Evolutionary conservation across 139 green algal genomes (phyloP).

Genomic region (Medakamo hakoo): DNA sequence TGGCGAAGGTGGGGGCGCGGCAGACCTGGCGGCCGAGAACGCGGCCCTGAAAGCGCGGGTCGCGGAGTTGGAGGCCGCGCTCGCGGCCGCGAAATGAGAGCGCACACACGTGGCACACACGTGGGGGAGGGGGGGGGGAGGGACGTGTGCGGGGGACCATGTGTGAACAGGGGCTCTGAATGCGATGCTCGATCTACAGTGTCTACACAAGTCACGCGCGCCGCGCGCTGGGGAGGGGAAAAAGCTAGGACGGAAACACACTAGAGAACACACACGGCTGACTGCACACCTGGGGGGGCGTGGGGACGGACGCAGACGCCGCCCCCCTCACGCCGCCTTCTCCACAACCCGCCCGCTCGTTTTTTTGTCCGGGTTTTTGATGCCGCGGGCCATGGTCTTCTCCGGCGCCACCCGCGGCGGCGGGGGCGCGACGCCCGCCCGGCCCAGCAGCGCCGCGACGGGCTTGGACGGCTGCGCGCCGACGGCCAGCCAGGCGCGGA

Average conservation of each 20-base stretch:
- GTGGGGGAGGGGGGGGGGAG: not conserved
- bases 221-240: too few relatives aligned
- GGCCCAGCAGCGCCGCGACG: constrained; percentile 47
- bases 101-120: too few relatives aligned
- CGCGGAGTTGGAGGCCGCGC: constrained; percentile 7
- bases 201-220: too few relatives aligned
- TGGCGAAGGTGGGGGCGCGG: too few relatives aligned
- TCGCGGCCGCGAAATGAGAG: constrained; percentile 3
- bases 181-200: too few relatives aligned
- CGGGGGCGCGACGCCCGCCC: constrained; percentile 47
- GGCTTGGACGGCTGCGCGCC: constrained; percentile 59
- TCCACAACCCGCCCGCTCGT: too few relatives aligned
- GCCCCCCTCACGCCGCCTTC: not conserved
- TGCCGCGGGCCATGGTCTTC: constrained; percentile 5
- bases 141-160: too few relatives aligned
- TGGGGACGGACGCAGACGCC: too few relatives aligned
- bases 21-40: not conserved
- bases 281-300: too few relatives aligned
- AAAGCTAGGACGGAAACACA: too few relatives aligned
- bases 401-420: constrained; percentile 18
- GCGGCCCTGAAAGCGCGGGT: constrained; percentile 1
- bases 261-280: not conserved
- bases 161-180: too few relatives aligned
- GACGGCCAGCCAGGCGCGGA: constrained; percentile 75
- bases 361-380: constrained; percentile 33